These are phyloP conservation scores for Agaricus subrufescens DNA, from an alignment of 768 basidiomycete species.

Conservation along the genomic window DNA sequence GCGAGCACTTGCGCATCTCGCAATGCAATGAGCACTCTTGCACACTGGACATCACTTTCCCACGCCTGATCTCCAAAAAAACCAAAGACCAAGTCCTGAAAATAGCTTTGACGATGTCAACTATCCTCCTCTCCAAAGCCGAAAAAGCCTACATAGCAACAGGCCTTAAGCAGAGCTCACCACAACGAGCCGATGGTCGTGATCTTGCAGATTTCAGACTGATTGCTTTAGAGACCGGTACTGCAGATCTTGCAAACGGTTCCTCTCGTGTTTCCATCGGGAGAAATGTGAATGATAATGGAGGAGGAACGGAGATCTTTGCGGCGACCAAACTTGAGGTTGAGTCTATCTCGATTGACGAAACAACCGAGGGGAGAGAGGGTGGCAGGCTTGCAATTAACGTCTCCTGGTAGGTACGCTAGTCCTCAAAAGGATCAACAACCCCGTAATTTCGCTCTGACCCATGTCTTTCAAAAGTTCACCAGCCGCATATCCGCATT, in stretches of 20 bases:
- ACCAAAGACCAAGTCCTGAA: not conserved
- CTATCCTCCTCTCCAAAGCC: conserved; percentile 57
- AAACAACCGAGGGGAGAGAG: conserved; percentile 50
- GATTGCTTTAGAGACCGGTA: conserved; percentile 71
- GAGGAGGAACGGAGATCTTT: conserved; percentile 70
- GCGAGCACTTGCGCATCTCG: too few relatives aligned
- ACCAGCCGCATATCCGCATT: conserved; percentile 72
- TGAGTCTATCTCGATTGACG: conserved; percentile 44
- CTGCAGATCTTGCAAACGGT: conserved; percentile 79
- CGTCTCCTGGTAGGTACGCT: conserved; percentile 68
- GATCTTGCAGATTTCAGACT: conserved; percentile 59
- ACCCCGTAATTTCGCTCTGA: not conserved
- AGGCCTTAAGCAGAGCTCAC: conserved; percentile 52
- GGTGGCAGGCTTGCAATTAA: conserved; percentile 45
- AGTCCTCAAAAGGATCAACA: not conserved
- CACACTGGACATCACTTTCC: not conserved
- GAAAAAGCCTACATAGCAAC: conserved; percentile 74
- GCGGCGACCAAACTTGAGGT: conserved; percentile 80
- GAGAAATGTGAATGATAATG: conserved; percentile 28
- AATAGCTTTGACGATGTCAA: not conserved
- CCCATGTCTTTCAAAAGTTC: conserved; percentile 42
- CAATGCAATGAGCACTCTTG: not conserved
- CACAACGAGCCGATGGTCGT: conserved; percentile 78
- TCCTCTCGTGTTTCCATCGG: conserved; percentile 78
- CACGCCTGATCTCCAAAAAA: not conserved